Conservation (phyloP, 1,284 basidiomycete species). For the Gastroboletus turbinatus region DNA sequence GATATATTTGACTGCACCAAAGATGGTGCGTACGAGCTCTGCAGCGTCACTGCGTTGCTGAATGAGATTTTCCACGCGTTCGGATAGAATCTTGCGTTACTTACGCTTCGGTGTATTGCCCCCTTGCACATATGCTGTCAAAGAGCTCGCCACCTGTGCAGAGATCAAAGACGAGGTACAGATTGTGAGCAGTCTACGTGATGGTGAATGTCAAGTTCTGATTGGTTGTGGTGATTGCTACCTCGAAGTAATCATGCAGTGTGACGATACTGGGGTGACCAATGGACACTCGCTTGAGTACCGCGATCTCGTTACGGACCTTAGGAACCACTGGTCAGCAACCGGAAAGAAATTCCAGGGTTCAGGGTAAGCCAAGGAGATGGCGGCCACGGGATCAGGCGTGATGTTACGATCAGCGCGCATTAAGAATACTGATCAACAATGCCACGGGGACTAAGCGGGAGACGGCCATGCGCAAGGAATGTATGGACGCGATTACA, state of each 20-base stretch:
- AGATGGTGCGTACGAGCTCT: conserved; percentile 83
- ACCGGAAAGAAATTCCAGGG: conserved; percentile 9
- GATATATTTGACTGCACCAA: conserved; percentile 88
- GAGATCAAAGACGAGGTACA: conserved; percentile 94
- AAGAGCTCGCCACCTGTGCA: conserved; percentile 98
- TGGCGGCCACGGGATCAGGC: background rate
- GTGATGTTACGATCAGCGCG: conserved; percentile 14
- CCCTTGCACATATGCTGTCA: conserved; percentile 96
- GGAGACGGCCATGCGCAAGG: background rate
- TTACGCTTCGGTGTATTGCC: conserved; percentile 93
- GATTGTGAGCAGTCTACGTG: conserved; percentile 83
- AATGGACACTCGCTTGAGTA: conserved; percentile 92
- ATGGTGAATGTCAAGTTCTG: background rate
- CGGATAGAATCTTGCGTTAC: conserved; percentile 29
- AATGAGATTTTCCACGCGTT: conserved; percentile 1
- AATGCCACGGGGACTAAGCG: background rate
- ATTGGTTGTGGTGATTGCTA: conserved; percentile 31
- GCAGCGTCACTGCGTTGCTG: conserved; percentile 75
- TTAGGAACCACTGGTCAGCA: conserved; percentile 33
- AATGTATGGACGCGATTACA: background rate
- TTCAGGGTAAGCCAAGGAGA: conserved; percentile 8
- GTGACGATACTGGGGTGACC: conserved; percentile 89
- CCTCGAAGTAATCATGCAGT: conserved; percentile 97
- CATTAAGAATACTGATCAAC: conserved; percentile 6
- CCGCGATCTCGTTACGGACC: conserved; percentile 96